phyloP scores from a whole-genome alignment of 345 rosid species.

The Eucalyptus rudis region DNA sequence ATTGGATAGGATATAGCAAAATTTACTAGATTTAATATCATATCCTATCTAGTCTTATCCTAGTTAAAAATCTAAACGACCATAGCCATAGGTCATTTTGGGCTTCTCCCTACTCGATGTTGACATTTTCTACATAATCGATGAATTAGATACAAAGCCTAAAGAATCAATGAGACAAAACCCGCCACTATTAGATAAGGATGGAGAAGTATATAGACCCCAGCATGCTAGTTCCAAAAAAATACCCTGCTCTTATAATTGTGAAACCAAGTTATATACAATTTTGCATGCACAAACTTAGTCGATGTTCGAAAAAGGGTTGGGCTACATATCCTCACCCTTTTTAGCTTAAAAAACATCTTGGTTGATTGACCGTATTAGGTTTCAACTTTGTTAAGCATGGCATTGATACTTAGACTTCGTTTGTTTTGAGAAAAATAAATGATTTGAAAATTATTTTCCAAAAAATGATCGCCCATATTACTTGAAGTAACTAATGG shows the following conservation, averaged over 20 bases:
- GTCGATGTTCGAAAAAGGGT: neutral
- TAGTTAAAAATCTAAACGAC: rapidly evolving
- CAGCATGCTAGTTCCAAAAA: neutral
- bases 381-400: neutral
- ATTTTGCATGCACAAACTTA: neutral
- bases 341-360: neutral
- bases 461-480: rapidly evolving
- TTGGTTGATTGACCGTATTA: neutral
- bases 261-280: neutral
- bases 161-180: neutral
- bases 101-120: rapidly evolving
- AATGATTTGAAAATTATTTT: rapidly evolving
- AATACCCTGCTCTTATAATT: neutral
- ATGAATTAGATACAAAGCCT: neutral
- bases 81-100: too few species aligned
- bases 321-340: neutral
- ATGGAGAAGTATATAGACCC: neutral
- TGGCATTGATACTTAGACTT: neutral
- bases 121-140: neutral
- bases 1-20: rapidly evolving
- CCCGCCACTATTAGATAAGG: neutral
- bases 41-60: rapidly evolving
- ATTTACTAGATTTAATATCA: rapidly evolving
- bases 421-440: too few species aligned
- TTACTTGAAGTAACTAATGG: too few species aligned